Evolutionary conservation across 345 rosid species (phyloP), one percentile per base, ranked within the genome.

Genomic region (Pistacia vera): DNA sequence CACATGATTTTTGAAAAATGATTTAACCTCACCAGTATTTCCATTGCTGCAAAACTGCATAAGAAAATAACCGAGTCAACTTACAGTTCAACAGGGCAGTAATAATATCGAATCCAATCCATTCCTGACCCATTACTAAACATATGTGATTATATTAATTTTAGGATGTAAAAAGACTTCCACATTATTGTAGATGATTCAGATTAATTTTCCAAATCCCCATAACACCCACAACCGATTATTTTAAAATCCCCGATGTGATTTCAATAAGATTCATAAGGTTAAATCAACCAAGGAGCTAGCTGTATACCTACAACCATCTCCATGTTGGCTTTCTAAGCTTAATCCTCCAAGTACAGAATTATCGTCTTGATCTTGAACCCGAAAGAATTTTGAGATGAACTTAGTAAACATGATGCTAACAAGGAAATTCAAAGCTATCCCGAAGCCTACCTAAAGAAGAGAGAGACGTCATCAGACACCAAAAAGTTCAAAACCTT

Each of bases 11-110:
- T 44, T 57, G 3, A 86, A 84, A 70, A 86, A 83, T 62, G 71
- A 85, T 69, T 81, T 83, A 28, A 79, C 72, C 61, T 81, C 86
- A 68, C 84, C 88, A 3, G 88, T 88, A 70, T 79, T 84, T 78
- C 78, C 83, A 30, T 78, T 52, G 84, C 86, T 88, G 71, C 82
- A 60, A 46, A 86, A 80, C 84, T 86, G 85, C 75, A 64, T 52
- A 58, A 13, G 33, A 28, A 28, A 49, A 49, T 52, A 41, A 41
- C 5, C 30, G 30, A 28, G 30, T 28, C 7, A 41, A 73, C 3
- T 6, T 4, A 36, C 41, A 41, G 46, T 41, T 41, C 46, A 41
- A 41, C 1, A 6, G 7, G 46, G 46, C 46, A 6, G 5, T 6
- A 41, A 41, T 41, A 41, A 41, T 41, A 41, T 41, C 7, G 46